These are phyloP conservation scores for Huntiella moniliformis DNA, from an alignment of 2,329 filamentous ascomycete species.

Conservation along the genomic window DNA sequence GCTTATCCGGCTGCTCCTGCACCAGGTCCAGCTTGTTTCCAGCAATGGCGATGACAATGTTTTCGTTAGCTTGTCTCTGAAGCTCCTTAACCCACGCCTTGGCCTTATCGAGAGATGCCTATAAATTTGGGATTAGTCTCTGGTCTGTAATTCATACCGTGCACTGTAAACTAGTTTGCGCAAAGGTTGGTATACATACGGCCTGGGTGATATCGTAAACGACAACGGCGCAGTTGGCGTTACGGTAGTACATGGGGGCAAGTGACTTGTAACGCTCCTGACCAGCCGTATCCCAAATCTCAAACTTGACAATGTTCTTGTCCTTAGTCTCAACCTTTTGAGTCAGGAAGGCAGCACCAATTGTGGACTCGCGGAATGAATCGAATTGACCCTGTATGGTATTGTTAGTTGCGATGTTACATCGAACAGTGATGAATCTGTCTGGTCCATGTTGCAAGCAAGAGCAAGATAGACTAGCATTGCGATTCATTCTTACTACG, in stretches of 20 bases:
- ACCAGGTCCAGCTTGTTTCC: constrained; percentile 97
- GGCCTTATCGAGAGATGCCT: constrained; percentile 96
- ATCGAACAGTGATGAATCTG: not conserved
- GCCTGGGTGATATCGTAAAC: constrained; percentile 99
- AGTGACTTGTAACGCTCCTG: constrained; percentile 98
- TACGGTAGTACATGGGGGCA: constrained; percentile 98
- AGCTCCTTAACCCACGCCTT: constrained; percentile 99
- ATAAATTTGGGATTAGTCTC: constrained; percentile 12
- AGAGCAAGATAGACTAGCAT: not conserved
- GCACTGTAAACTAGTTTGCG: not conserved
- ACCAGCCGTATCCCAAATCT: constrained; percentile 98
- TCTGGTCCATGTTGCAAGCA: not conserved
- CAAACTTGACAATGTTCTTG: constrained; percentile 96
- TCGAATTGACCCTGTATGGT: constrained; percentile 82
- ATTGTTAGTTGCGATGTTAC: constrained; percentile 3
- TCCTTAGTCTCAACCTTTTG: constrained; percentile 98
- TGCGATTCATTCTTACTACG: constrained; percentile 14
- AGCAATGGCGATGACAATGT: constrained; percentile 95
- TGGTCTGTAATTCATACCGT: not conserved
- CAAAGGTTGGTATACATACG: constrained; percentile 34
- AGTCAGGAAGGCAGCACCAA: constrained; percentile 94
- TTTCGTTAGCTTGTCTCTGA: constrained; percentile 96
- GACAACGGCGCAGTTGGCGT: constrained; percentile 96
- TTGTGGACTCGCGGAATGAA: constrained; percentile 88
- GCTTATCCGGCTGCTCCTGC: constrained; percentile 85